Conservation (phyloP, 352 stramenopile species). For the Aphanomyces astaci region DNA sequence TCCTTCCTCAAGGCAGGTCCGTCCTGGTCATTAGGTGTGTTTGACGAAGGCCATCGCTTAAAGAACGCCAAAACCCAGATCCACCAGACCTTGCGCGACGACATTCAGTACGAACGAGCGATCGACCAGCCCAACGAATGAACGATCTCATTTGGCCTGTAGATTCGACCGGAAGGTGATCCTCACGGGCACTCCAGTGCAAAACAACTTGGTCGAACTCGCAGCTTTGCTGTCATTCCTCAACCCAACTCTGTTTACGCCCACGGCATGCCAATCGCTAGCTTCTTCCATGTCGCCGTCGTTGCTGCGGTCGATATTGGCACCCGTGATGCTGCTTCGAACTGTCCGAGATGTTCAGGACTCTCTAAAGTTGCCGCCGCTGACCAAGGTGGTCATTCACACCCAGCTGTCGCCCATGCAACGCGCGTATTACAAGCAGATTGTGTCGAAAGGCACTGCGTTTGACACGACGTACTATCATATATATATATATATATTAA, state of each 20-base stretch:
- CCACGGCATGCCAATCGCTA: slow-evolving; percentile 39
- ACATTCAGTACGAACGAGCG: slow-evolving; percentile 3
- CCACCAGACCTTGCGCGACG: background rate
- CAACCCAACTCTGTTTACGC: slow-evolving; percentile 80
- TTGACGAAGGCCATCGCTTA: slow-evolving; percentile 26
- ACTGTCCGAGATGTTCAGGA: slow-evolving; percentile 62
- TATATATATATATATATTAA: slow-evolving; percentile 21
- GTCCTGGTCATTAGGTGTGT: slow-evolving; percentile 36
- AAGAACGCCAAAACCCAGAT: slow-evolving; percentile 25
- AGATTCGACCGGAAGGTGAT: slow-evolving; percentile 25
- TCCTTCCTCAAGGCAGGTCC: slow-evolving; percentile 39
- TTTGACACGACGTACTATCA: slow-evolving; percentile 25
- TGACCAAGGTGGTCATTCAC: slow-evolving; percentile 73
- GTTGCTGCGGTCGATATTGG: slow-evolving; percentile 46
- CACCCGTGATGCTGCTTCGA: slow-evolving; percentile 51
- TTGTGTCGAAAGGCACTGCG: slow-evolving; percentile 46
- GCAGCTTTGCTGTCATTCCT: slow-evolving; percentile 41
- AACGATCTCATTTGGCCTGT: background rate
- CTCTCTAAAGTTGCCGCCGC: slow-evolving; percentile 52
- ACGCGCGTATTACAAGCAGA: slow-evolving; percentile 70
- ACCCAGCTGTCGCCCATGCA: slow-evolving; percentile 71
- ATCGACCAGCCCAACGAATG: background rate
- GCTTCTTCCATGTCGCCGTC: background rate
- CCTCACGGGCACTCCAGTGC: slow-evolving; percentile 25
- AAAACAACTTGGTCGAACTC: slow-evolving; percentile 27